Evolutionary conservation across 2,329 filamentous ascomycete genomes (phyloP).

Genomic region (Aureobasidium sp.): DNA sequence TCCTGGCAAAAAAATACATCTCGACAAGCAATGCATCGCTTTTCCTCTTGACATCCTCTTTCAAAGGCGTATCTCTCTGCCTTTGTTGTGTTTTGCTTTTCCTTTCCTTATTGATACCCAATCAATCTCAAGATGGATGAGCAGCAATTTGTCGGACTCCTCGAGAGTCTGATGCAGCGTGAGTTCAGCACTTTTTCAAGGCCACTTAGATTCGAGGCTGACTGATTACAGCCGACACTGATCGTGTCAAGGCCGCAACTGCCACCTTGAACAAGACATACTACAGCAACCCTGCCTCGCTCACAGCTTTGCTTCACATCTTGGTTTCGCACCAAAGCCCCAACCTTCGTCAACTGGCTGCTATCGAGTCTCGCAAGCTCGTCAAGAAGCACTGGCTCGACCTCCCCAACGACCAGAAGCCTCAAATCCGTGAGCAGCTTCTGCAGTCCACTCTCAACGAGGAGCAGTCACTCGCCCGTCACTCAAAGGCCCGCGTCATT

Average conservation of each 20-base stretch:
- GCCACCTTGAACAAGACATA: constrained; percentile 87
- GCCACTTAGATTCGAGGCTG: neutral
- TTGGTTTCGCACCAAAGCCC: constrained; percentile 67
- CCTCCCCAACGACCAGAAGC: constrained; percentile 68
- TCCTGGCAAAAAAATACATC: neutral
- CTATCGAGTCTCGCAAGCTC: constrained; percentile 79
- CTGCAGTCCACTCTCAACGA: constrained; percentile 79
- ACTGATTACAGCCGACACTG: constrained; percentile 65
- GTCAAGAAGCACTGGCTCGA: constrained; percentile 80
- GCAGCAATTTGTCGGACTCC: constrained; percentile 76
- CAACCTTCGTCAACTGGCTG: constrained; percentile 78
- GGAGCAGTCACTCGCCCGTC: constrained; percentile 66
- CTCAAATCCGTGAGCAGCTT: constrained; percentile 71
- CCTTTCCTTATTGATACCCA: constrained; percentile 16
- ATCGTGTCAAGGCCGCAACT: constrained; percentile 71
- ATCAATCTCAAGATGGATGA: constrained; percentile 55
- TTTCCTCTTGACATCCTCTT: constrained; percentile 8
- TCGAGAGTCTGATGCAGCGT: constrained; percentile 85
- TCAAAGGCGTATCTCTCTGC: neutral
- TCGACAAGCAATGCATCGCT: neutral
- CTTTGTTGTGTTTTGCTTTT: constrained; percentile 16
- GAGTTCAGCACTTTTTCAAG: constrained; percentile 38
- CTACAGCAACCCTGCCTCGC: constrained; percentile 77
- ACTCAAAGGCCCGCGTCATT: constrained; percentile 82
- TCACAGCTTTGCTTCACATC: constrained; percentile 81